Evolutionary conservation across 1,284 basidiomycete species (phyloP), one percentile per base, ranked within the genome.

Genomic region (Pulveroboletus sp.): DNA sequence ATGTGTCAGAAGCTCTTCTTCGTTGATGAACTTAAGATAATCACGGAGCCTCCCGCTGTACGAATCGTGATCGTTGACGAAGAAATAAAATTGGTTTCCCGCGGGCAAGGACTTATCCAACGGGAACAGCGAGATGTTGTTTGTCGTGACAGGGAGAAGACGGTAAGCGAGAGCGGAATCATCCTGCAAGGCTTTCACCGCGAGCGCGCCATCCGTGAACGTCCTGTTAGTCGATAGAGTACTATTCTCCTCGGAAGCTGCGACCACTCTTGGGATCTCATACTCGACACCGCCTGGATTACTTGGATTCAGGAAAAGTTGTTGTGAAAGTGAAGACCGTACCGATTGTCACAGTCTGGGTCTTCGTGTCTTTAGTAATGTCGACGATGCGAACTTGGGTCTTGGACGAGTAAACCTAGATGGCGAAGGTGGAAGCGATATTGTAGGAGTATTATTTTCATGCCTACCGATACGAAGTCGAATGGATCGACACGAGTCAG

Each of bases 381-480:
- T 52, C 51, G 8, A 52, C n/a, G 29, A 52, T 45, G 20, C 43
- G 51, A 26, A 52, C 33, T 24, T 45, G 33, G 17, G 51, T 52
- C 43, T 45, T 45, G n/a, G 43, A 14, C 20, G 25, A 17, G 10
- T 14, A 29, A 31, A 52, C 43, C 50, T 52, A 10, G 25, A 44
- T 26, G n/a, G 9, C 5, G 31, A 36, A 35, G 12, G 42, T 36
- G 33, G 20, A 20, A 3, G 18, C 1, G 17, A 22, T 35, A 28
- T n/a, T 11, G 18, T n/a, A 25, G 9, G 35, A 4, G 5, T 28
- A 28, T 39, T 11, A 22, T 28, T 39, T 24, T 35, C 24, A 15
- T 28, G 15, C 50, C 12, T 52, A 52, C 50, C 3, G 51, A 52
- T 38, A 11, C 10, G 43, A 45, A 38, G 35, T 52, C 51, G 33